phyloP scores from a whole-genome alignment of 805 yeast species.

The Metschnikowia henanensis region DNA sequence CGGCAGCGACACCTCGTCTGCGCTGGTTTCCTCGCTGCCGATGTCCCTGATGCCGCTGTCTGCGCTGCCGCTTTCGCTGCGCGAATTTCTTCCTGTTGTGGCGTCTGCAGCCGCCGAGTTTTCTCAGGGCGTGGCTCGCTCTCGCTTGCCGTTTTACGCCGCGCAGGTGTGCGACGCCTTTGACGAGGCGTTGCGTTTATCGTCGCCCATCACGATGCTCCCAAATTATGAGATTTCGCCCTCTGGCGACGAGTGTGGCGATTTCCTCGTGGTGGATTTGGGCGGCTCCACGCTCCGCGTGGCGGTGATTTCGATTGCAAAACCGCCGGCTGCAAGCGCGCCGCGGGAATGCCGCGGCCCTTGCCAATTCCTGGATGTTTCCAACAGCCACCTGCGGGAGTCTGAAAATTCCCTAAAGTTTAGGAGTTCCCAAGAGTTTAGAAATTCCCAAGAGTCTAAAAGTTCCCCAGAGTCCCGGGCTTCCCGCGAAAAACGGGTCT shows the following conservation, averaged over 20 bases:
- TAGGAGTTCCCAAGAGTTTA: constrained; percentile 13
- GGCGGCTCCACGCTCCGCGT: constrained; percentile 58
- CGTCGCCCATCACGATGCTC: constrained; percentile 37
- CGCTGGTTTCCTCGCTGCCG: constrained; percentile 13
- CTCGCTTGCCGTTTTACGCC: constrained; percentile 19
- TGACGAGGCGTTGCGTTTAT: constrained; percentile 27
- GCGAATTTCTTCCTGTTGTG: constrained; percentile 6
- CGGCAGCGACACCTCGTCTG: constrained; percentile 10
- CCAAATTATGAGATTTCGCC: constrained; percentile 41
- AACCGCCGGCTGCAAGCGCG: constrained; percentile 7
- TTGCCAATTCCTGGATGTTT: too few species aligned
- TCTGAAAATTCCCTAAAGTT: neutral
- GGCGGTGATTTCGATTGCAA: constrained; percentile 36
- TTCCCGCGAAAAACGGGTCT: constrained; percentile 24
- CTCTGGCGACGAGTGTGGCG: constrained; percentile 36
- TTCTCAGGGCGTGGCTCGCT: constrained; percentile 1
- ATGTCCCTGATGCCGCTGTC: constrained; percentile 12
- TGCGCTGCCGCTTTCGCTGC: constrained; percentile 6
- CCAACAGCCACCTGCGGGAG: too few species aligned
- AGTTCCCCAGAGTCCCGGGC: neutral
- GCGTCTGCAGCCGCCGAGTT: constrained; percentile 12
- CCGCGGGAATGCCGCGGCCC: neutral
- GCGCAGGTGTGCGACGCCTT: constrained; percentile 24
- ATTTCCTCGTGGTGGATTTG: constrained; percentile 49
- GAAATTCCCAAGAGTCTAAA: neutral